Evolutionary conservation across 139 green algal genomes (phyloP).

Genomic region (Microglena sp.): DNA sequence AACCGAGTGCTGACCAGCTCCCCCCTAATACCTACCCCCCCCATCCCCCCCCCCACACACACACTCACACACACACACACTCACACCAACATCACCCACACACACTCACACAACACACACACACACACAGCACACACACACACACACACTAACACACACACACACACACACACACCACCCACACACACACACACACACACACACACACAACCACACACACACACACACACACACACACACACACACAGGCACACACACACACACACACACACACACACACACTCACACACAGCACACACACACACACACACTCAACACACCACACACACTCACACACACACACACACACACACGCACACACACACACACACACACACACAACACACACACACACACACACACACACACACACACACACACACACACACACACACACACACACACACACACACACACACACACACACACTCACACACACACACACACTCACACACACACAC

Average conservation of each 20-base stretch:
- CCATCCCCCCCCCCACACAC: neutral
- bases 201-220: neutral
- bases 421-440: neutral
- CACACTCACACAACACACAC: neutral
- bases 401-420: neutral
- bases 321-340: neutral
- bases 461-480: neutral
- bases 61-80: constrained; percentile 1
- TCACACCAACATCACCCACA: neutral
- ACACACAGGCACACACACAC: neutral
- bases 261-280: constrained; percentile 6
- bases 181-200: neutral
- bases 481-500: constrained; percentile 7
- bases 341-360: neutral
- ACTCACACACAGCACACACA: constrained; percentile 1
- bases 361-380: constrained; percentile 4
- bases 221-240: neutral
- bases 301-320: neutral
- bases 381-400: constrained; percentile 1
- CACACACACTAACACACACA: neutral
- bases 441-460: constrained; percentile 3
- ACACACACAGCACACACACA: neutral
- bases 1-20: too few species aligned
- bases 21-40: neutral
- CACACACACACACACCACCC: neutral